Base-by-base conservation (phyloP, 768 basidiomycete species). In the Phylloporus scabripes region DNA sequence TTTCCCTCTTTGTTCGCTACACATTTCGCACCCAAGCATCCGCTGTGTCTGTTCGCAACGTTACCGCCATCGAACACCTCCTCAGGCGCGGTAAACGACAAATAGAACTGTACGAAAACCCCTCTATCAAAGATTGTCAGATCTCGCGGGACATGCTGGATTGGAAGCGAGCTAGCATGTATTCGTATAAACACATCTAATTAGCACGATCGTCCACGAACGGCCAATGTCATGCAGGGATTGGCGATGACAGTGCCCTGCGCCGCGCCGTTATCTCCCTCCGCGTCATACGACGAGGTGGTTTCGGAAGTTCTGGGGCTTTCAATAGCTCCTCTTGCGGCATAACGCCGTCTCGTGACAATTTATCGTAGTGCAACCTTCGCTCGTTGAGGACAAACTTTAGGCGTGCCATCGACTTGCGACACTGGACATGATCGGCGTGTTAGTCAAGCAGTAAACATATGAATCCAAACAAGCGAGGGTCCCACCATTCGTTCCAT, bases 361-460 rank as follows among this genome's bases (percentile, higher is more conserved):
- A 20, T 32, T 69, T 65, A 31, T 88, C 80, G 53, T 92, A 87
- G 8, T 90, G 91, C 20, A 91, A 65, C 39, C 93, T 78, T 31
- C 96, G 84, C 63, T 98, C 94, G 61, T 92, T 92, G 42, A 97
- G 73, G 18, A 97, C 83, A 50, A 79, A 82, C 67, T 98, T 98
- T 67, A 98, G 92, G 17, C 91, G 83, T n/a, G 90, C 92, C 92
- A 96, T 95, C 17, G 90, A 85, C 74, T 93, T 95, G 18, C 88
- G 86, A 68, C 83, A 85, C 92, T 96, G 55, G 9, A 43, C 17
- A 12, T n/a, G 26, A 46, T 46, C 4, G 5, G 41, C 45, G 21
- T 51, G 40, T 60, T 24, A 56, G 34, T 31, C 7, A 33, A 40
- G 9, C 15, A 20, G 37, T 8, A 51, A 54, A 33, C 10, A 7